Evolutionary conservation across 371 early-diverging fungal genomes (phyloP), one percentile per base, ranked within the genome.

Genomic region (Chytridium lagenaria): DNA sequence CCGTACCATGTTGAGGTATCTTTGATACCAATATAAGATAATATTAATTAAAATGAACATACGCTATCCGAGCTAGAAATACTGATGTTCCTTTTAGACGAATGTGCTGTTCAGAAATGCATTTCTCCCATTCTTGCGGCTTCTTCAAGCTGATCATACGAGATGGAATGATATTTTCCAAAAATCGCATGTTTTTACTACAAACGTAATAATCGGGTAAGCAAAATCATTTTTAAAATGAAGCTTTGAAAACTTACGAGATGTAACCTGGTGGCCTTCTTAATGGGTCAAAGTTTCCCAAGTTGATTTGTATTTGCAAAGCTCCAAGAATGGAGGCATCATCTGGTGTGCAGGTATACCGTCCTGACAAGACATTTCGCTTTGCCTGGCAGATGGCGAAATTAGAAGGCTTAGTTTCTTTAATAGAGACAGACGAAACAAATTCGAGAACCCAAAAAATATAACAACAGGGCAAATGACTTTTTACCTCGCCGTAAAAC

Each of bases 401-500:
- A 7, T 30, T 39, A 71, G 57, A 23, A n/a, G n/a, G n/a, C n/a
- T n/a, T n/a, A n/a, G n/a, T n/a, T n/a, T n/a, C n/a, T n/a, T n/a
- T n/a, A n/a, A n/a, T n/a, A n/a, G n/a, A n/a, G n/a, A n/a, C n/a
- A n/a, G n/a, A n/a, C n/a, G n/a, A n/a, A n/a, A n/a, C n/a, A n/a
- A n/a, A n/a, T n/a, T n/a, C 22, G 26, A 26, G 26, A 26, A 23
- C 57, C 5, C 15, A 26, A 7, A 7, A 26, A 26, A 16, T 55
- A 19, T 12, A 44, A 44, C 44, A 19, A 7, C 44, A 12, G 7
- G 7, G 44, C 12, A 19, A 12, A 30, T 15, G n/a, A 51, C 7
- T 57, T 2, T 65, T 19, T 67, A 82, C 84, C 80, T 84, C 84
- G 23, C 86, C 87, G 70, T 81, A 87, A 33, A 87, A 57, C 40